phyloP scores from a whole-genome alignment of 1,284 basidiomycete species.

The Cryptococcus maquisensis region DNA sequence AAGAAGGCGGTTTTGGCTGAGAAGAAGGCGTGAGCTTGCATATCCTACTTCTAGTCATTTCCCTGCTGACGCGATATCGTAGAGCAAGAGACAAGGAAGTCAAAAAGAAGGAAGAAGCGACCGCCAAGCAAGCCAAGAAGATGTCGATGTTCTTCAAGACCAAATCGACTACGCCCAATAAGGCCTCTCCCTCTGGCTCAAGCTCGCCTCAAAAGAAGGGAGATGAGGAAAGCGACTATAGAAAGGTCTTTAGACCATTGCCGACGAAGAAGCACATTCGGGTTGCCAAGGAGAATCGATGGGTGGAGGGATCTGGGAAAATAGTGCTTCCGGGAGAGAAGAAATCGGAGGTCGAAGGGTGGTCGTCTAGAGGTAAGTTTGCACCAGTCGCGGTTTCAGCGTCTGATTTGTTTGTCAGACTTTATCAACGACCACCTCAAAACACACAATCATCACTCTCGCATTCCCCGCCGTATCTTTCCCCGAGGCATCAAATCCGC shows the following conservation, averaged over 20 bases:
- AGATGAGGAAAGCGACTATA: slow-evolving; percentile 10
- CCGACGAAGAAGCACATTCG: slow-evolving; percentile 8
- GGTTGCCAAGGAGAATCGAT: slow-evolving; percentile 12
- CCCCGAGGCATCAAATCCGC: slow-evolving; percentile 35
- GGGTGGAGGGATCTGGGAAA: not conserved
- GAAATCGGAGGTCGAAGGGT: slow-evolving; percentile 3
- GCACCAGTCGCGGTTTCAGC: not conserved
- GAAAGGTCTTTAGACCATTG: slow-evolving; percentile 9
- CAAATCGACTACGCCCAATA: slow-evolving; percentile 7
- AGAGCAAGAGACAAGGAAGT: slow-evolving; percentile 36
- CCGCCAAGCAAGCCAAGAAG: slow-evolving; percentile 32
- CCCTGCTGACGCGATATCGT: not conserved
- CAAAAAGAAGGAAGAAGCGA: slow-evolving; percentile 27
- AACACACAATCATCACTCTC: slow-evolving; percentile 8
- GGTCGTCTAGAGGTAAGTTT: slow-evolving; percentile 5
- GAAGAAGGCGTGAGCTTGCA: slow-evolving; percentile 27
- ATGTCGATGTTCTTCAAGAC: slow-evolving; percentile 37
- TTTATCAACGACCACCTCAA: slow-evolving; percentile 29
- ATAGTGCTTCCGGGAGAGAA: not conserved
- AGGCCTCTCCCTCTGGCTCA: not conserved
- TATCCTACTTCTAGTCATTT: not conserved
- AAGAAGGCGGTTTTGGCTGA: slow-evolving; percentile 19
- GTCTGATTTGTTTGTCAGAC: slow-evolving; percentile 13
- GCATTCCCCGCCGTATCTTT: slow-evolving; percentile 8
- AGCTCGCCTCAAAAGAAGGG: slow-evolving; percentile 1